A percentile compares a stretch with the other conserved stretches of the same genome.
phyloP scores from a whole-genome alignment of 108 stramenopile genomes.

The Cyclotella choctawhatcheeana region DNA sequence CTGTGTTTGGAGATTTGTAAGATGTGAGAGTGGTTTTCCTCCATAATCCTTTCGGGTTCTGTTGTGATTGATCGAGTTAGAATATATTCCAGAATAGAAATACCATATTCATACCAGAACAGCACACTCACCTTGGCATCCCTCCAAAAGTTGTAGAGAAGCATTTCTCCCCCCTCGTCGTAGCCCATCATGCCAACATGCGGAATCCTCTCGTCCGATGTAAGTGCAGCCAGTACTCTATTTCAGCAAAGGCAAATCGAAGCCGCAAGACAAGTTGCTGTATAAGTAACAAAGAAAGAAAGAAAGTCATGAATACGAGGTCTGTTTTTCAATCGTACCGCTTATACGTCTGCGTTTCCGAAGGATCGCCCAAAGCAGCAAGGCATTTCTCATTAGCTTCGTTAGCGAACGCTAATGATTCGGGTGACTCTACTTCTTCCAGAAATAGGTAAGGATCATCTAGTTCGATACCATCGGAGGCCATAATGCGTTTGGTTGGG shows the following conservation, averaged over 20 bases:
- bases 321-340: too few relatives aligned
- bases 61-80: background rate
- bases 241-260: too few relatives aligned
- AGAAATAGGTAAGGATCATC: slow-evolving; percentile 83
- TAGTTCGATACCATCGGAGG: background rate
- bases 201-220: slow-evolving; percentile 82
- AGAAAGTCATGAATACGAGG: too few relatives aligned
- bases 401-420: slow-evolving; percentile 74
- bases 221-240: slow-evolving; percentile 66
- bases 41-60: slow-evolving; percentile 87
- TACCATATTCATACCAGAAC: too few relatives aligned
- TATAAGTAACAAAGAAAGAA: too few relatives aligned
- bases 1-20: slow-evolving; percentile 55
- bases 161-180: slow-evolving; percentile 59
- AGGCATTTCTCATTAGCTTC: slow-evolving; percentile 76
- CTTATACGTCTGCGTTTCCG: slow-evolving; percentile 59
- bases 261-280: too few relatives aligned
- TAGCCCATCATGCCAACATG: slow-evolving; percentile 65
- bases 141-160: slow-evolving; percentile 83
- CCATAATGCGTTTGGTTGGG: background rate
- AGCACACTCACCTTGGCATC: slow-evolving; percentile 59
- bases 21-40: slow-evolving; percentile 70
- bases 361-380: slow-evolving; percentile 73
- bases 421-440: slow-evolving; percentile 83
- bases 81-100: too few relatives aligned